A percentile compares a stretch with the other conserved stretches of the same genome.
Conservation (phyloP, 768 basidiomycete genomes). For the Sporobolomyces phaffii region DNA sequence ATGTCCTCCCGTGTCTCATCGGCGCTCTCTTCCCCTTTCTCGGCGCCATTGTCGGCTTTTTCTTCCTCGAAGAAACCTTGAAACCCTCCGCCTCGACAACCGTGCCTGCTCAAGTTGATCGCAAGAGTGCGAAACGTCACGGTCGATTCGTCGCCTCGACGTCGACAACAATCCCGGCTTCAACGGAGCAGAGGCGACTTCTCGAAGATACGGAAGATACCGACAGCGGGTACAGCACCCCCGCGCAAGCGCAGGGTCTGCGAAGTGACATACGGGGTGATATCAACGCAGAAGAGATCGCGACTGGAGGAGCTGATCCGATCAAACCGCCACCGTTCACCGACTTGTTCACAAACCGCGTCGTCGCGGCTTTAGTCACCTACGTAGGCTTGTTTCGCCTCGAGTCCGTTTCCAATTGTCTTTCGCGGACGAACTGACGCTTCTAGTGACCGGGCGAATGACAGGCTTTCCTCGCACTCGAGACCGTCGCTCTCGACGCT, state of each 20-base stretch:
- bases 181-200: constrained; percentile 1
- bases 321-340: constrained; percentile 2
- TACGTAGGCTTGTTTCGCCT: constrained; percentile 8
- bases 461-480: constrained; percentile 31
- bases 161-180: constrained; percentile 23
- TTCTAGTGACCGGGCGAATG: neutral
- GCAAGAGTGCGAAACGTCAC: constrained; percentile 4
- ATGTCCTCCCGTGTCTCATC: constrained; percentile 39
- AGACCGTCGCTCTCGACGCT: constrained; percentile 32
- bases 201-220: constrained; percentile 10
- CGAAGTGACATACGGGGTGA: neutral
- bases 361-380: constrained; percentile 5
- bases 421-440: neutral
- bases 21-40: constrained; percentile 36
- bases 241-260: neutral
- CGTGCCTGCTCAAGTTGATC: neutral
- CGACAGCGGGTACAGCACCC: constrained; percentile 32
- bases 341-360: constrained; percentile 8
- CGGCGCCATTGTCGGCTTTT: constrained; percentile 30
- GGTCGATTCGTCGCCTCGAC: constrained; percentile 19
- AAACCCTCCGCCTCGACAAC: neutral
- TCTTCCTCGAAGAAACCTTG: constrained; percentile 41
- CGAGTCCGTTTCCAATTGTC: neutral
- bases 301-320: neutral
- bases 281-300: neutral